These are phyloP conservation scores for Penicillium daleae DNA, from an alignment of 495 filamentous ascomycete genomes.

Conservation along the genomic window DNA sequence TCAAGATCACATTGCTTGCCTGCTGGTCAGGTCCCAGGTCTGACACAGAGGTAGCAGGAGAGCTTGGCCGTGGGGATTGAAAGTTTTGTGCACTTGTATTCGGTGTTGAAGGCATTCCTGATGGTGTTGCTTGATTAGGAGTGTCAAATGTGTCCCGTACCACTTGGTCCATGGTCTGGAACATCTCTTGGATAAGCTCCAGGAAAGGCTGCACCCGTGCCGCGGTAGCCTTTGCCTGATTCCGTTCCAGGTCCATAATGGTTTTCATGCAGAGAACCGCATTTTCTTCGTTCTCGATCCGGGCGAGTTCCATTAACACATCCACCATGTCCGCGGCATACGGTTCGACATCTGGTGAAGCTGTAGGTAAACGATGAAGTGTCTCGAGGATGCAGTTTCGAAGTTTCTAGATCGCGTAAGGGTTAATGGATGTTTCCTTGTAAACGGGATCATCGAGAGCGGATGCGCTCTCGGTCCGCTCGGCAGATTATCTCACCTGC, in stretches of 20 bases:
- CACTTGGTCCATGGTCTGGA: constrained; percentile 89
- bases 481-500: constrained; percentile 57
- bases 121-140: constrained; percentile 61
- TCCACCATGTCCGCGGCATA: constrained; percentile 87
- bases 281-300: constrained; percentile 96
- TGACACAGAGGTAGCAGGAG: constrained; percentile 76
- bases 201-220: constrained; percentile 87
- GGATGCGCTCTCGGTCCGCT: constrained; percentile 1
- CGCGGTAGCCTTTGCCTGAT: constrained; percentile 80
- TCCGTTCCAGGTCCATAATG: constrained; percentile 91
- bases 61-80: constrained; percentile 86
- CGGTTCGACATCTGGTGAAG: constrained; percentile 79
- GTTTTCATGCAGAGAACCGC: constrained; percentile 97
- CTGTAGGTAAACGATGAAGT: constrained; percentile 85
- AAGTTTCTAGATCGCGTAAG: constrained; percentile 65
- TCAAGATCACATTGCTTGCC: constrained; percentile 74
- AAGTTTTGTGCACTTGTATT: constrained; percentile 71
- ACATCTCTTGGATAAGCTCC: constrained; percentile 91
- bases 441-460: constrained; percentile 2
- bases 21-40: constrained; percentile 83
- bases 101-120: constrained; percentile 76
- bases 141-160: constrained; percentile 93
- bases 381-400: constrained; percentile 93
- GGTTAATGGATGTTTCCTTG: constrained; percentile 12
- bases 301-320: constrained; percentile 82